Conservation (phyloP, 495 filamentous ascomycete genomes). For the Neurospora sublineolata region DNA sequence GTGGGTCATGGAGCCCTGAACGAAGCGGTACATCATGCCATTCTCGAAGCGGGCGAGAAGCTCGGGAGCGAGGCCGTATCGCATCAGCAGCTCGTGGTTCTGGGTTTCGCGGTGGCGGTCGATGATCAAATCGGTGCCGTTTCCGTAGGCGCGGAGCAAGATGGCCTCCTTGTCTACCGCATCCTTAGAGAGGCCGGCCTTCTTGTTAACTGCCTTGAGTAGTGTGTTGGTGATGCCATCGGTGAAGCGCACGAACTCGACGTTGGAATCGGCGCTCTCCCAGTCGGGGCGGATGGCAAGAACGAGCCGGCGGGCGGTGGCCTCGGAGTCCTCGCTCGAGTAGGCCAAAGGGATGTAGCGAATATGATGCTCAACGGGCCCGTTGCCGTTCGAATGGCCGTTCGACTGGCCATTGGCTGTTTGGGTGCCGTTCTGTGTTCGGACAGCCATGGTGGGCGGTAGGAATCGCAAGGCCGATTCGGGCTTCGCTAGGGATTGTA, state of each 20-base stretch:
- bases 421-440: conserved; percentile 12
- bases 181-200: conserved; percentile 60
- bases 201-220: conserved; percentile 73
- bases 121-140: conserved; percentile 89
- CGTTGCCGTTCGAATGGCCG: conserved; percentile 12
- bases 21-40: conserved; percentile 87
- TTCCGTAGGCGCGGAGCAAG: conserved; percentile 85
- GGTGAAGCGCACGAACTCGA: conserved; percentile 84
- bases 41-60: conserved; percentile 91
- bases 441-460: conserved; percentile 15
- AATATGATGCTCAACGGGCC: conserved; percentile 20
- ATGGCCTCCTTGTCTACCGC: conserved; percentile 79
- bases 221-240: conserved; percentile 98
- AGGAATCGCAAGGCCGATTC: background rate
- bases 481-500: background rate
- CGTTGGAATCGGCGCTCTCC: conserved; percentile 58
- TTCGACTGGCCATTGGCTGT: conserved; percentile 4
- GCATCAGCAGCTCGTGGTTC: conserved; percentile 60
- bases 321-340: conserved; percentile 59
- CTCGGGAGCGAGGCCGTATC: conserved; percentile 67
- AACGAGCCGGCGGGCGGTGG: conserved; percentile 67
- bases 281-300: conserved; percentile 75
- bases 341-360: conserved; percentile 62
- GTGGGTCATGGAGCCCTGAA: conserved; percentile 65
- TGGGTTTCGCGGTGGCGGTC: conserved; percentile 78